phyloP scores from a whole-genome alignment of 345 rosid genomes.

The Brassica rapa region DNA sequence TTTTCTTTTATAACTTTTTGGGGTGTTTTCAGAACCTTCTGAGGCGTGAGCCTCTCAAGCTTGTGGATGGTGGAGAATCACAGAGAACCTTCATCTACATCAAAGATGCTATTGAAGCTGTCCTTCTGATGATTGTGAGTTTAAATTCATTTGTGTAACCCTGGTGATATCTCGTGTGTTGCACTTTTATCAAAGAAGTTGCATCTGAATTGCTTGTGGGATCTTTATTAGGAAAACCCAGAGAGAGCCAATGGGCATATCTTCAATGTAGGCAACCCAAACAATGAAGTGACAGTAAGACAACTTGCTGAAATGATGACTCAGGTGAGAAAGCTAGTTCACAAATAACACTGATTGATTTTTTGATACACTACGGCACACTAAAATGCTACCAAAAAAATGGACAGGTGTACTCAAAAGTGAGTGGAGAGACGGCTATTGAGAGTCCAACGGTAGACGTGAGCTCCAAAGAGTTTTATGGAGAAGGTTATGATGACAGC shows the following conservation, averaged over 20 bases:
- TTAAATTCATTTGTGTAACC: not conserved
- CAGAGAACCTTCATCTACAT: constrained; percentile 95
- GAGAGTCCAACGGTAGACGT: constrained; percentile 79
- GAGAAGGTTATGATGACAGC: constrained; percentile 94
- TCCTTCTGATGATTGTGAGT: constrained; percentile 87
- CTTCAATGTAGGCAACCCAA: constrained; percentile 97
- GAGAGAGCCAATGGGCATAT: constrained; percentile 91
- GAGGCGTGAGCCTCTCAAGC: constrained; percentile 85
- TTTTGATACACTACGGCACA: not conserved
- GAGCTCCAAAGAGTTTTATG: constrained; percentile 92
- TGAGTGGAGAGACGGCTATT: constrained; percentile 65
- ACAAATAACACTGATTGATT: not conserved
- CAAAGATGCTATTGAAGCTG: constrained; percentile 98
- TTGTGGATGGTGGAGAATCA: constrained; percentile 94
- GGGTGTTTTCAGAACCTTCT: constrained; percentile 59
- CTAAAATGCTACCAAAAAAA: constrained; percentile 17
- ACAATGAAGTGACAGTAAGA: constrained; percentile 96
- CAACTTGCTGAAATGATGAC: constrained; percentile 99
- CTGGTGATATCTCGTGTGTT: not conserved
- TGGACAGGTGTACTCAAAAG: constrained; percentile 74
- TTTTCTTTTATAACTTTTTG: not conserved
- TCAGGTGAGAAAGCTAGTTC: constrained; percentile 49
- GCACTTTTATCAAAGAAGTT: constrained; percentile 8
- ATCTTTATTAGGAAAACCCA: constrained; percentile 76
- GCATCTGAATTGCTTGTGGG: constrained; percentile 1